Evolutionary conservation across 192 early-diverging fungal genomes (phyloP).

Genomic region (Rhizophagus prolifer): DNA sequence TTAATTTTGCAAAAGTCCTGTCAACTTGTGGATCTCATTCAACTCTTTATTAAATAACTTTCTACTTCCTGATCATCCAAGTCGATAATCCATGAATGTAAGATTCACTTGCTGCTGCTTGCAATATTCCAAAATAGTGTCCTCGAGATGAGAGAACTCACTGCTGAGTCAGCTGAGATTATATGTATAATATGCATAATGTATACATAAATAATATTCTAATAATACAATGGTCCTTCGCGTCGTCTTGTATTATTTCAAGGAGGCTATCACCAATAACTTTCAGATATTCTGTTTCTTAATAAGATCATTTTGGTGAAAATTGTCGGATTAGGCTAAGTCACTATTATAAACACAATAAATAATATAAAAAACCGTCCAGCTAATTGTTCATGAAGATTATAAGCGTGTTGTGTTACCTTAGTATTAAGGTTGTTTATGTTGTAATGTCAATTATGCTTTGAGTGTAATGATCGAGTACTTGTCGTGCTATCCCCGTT

Average conservation of each 20-base stretch:
- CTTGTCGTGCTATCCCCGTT: slow-evolving; percentile 10
- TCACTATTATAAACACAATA: neutral
- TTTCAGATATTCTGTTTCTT: slow-evolving; percentile 12
- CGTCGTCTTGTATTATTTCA: slow-evolving; percentile 13
- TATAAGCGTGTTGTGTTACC: neutral
- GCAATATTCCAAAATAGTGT: slow-evolving; percentile 13
- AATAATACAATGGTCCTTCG: neutral
- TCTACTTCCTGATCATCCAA: slow-evolving; percentile 5
- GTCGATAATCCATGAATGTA: slow-evolving; percentile 14
- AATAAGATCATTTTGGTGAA: neutral
- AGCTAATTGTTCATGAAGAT: slow-evolving; percentile 1
- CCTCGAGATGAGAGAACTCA: neutral
- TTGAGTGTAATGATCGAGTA: neutral
- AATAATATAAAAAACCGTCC: neutral
- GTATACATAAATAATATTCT: no score
- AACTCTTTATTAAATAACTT: slow-evolving; percentile 5
- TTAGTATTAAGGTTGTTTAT: neutral
- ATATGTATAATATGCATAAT: no score
- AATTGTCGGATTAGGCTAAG: slow-evolving; percentile 14
- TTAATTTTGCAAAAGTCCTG: slow-evolving; percentile 6
- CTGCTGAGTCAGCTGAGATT: no score
- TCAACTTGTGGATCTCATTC: slow-evolving; percentile 27
- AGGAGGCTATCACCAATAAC: slow-evolving; percentile 13
- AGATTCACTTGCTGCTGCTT: slow-evolving; percentile 3
- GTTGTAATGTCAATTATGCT: slow-evolving; percentile 5